Conservation (phyloP, 2,329 filamentous ascomycete species). For the Fusarium musae region DNA sequence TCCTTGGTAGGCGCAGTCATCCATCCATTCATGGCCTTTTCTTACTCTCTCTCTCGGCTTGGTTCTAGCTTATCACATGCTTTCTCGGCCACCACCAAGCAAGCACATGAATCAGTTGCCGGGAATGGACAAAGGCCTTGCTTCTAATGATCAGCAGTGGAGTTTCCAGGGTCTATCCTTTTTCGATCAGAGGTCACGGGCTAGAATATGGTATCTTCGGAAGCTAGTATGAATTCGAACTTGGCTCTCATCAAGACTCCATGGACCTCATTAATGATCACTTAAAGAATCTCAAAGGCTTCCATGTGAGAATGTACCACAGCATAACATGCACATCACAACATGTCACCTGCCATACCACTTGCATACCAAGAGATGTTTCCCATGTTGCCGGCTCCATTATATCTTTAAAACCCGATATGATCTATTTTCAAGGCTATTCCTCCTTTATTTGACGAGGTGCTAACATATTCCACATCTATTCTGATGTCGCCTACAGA, state of each 20-base stretch:
- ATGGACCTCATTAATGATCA: neutral
- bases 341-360: neutral
- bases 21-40: slow-evolving; percentile 16
- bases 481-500: neutral
- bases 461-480: no score
- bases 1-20: slow-evolving; percentile 33
- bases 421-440: neutral
- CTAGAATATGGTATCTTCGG: neutral
- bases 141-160: slow-evolving; percentile 8
- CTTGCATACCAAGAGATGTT: neutral
- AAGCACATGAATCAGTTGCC: slow-evolving; percentile 25
- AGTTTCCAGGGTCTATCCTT: neutral
- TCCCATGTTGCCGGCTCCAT: neutral
- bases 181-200: neutral
- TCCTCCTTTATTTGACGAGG: no score
- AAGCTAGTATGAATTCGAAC: neutral
- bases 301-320: neutral
- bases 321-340: neutral
- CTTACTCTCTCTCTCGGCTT: slow-evolving; percentile 20
- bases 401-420: neutral
- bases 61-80: slow-evolving; percentile 40
- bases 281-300: neutral
- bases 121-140: slow-evolving; percentile 1
- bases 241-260: neutral
- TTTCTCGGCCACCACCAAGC: slow-evolving; percentile 17